phyloP scores from a whole-genome alignment of 1,139 yeast genomes.

The Sugiyamaella japonica region DNA sequence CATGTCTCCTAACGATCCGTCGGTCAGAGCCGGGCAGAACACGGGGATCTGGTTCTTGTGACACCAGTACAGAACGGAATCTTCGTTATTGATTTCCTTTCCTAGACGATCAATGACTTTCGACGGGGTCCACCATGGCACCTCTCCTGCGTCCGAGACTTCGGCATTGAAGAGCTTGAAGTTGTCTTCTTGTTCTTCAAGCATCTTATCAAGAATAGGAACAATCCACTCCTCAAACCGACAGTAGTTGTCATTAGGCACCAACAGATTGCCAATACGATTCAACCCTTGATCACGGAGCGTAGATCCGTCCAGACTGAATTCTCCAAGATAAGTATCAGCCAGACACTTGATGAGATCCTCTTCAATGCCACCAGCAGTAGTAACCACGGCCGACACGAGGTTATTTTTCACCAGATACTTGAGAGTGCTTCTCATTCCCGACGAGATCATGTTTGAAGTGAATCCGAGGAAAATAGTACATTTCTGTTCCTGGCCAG shows the following conservation, averaged over 20 bases:
- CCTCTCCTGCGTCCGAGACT: constrained; percentile 60
- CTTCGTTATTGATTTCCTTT: constrained; percentile 89
- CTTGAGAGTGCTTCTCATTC: constrained; percentile 85
- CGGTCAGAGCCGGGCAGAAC: constrained; percentile 96
- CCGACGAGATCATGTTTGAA: constrained; percentile 93
- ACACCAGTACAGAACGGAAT: constrained; percentile 96
- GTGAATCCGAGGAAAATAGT: constrained; percentile 96
- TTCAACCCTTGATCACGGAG: constrained; percentile 95
- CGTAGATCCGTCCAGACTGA: constrained; percentile 71
- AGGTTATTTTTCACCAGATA: constrained; percentile 88
- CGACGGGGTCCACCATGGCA: constrained; percentile 84
- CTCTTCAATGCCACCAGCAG: constrained; percentile 98
- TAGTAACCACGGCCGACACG: constrained; percentile 91
- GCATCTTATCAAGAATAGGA: constrained; percentile 81
- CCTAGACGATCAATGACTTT: constrained; percentile 89
- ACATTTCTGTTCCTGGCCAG: constrained; percentile 66
- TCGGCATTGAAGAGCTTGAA: constrained; percentile 48
- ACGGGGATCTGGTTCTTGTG: constrained; percentile 94
- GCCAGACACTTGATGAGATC: constrained; percentile 95
- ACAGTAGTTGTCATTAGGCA: constrained; percentile 97
- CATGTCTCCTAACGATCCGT: constrained; percentile 99
- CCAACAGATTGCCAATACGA: constrained; percentile 93
- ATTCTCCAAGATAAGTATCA: constrained; percentile 93
- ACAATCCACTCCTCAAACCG: constrained; percentile 98
- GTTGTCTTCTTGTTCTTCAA: constrained; percentile 82